These are phyloP conservation scores for Byssoonygena ceratinophila DNA, from an alignment of 2,329 filamentous ascomycete species.

Conservation along the genomic window DNA sequence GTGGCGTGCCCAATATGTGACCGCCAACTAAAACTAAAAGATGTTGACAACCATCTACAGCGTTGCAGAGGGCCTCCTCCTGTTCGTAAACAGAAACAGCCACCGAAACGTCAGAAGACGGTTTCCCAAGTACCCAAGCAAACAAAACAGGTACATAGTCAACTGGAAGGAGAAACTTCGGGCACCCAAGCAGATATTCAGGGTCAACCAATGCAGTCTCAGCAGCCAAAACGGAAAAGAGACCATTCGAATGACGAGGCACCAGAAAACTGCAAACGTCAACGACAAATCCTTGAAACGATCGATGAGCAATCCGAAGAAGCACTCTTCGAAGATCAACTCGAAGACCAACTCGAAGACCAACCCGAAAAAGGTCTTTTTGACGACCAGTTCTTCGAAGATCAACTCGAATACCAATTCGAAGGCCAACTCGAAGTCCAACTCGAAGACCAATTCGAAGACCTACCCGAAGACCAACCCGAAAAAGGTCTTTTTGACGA, in stretches of 20 bases:
- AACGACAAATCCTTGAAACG: background rate
- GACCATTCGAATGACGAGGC: background rate
- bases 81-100: background rate
- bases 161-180: too few relatives aligned
- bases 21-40: background rate
- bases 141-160: too few relatives aligned
- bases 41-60: background rate
- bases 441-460: too few relatives aligned
- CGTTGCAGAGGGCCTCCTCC: background rate
- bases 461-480: too few relatives aligned
- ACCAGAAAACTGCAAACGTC: background rate
- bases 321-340: too few relatives aligned
- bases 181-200: background rate
- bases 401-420: too few relatives aligned
- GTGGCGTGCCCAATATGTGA: background rate
- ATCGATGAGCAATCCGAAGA: background rate
- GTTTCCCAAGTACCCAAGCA: background rate
- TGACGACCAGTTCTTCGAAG: too few relatives aligned
- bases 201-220: background rate
- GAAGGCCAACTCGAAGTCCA: too few relatives aligned
- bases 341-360: too few relatives aligned
- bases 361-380: too few relatives aligned
- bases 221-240: background rate
- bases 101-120: background rate
- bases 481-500: too few relatives aligned